phyloP scores from a whole-genome alignment of 1,284 basidiomycete genomes.

The Coniophora puteana region DNA sequence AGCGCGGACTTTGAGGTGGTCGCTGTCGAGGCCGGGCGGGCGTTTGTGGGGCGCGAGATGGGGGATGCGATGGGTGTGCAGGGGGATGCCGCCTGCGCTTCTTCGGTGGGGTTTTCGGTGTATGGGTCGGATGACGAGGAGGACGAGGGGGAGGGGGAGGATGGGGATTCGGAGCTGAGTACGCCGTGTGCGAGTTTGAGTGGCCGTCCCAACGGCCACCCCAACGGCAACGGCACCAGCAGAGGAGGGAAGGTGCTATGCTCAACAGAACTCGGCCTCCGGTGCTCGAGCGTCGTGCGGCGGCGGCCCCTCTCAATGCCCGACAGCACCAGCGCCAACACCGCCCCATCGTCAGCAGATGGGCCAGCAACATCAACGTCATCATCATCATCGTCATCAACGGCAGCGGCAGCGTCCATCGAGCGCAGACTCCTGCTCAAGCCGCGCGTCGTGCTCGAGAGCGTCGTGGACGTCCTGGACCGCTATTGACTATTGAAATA shows the following conservation, averaged over 20 bases:
- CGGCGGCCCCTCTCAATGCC: too few species aligned
- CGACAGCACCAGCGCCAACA: conserved; percentile 47
- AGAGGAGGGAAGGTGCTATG: conserved; percentile 52
- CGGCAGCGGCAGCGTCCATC: conserved; percentile 28
- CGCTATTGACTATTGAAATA: conserved; percentile 29
- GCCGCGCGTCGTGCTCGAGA: conserved; percentile 72
- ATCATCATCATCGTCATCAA: too few species aligned
- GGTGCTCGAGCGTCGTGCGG: too few species aligned
- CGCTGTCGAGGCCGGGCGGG: conserved; percentile 46
- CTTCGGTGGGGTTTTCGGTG: too few species aligned
- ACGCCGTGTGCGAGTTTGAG: too few species aligned
- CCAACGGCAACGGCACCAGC: conserved; percentile 50
- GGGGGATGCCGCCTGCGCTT: too few species aligned
- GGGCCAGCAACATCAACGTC: too few species aligned
- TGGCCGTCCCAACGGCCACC: too few species aligned
- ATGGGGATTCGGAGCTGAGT: too few species aligned
- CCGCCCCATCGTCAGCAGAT: conserved; percentile 17
- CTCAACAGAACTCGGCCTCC: conserved; percentile 67
- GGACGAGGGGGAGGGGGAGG: too few species aligned
- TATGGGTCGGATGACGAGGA: too few species aligned
- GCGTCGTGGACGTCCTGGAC: conserved; percentile 57
- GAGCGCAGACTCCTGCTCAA: conserved; percentile 58
- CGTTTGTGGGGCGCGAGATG: conserved; percentile 55
- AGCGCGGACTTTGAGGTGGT: conserved; percentile 68
- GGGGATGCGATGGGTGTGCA: conserved; percentile 64